Evolutionary conservation across 805 yeast species (phyloP), one percentile per base, ranked within the genome.

Genomic region (Metschnikowia corniflorae): DNA sequence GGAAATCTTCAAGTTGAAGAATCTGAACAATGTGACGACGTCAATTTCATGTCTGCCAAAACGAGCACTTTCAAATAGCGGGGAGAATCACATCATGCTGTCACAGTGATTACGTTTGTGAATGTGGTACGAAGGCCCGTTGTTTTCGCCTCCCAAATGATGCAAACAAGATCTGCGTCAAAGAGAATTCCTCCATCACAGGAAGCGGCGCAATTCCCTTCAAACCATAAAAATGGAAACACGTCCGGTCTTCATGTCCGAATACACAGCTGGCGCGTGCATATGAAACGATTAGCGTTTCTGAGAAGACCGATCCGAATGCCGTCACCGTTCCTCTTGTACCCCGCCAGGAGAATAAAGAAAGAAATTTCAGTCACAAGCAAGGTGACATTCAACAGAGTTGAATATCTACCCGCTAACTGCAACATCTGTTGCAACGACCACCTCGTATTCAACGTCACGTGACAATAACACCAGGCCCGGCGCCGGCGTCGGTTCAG

Each of bases 1-100:
- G 23, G 82, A 80, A 24, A 79, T 71, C 49, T 78, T 83, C 28
- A 80, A 56, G 10, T 74, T 56, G 38, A 64, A 52, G 44, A 75
- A 79, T 2, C 75, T 31, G 39, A 74, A 57, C 26, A 77, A 55
- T 2, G 82, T 65, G 17, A 58, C 35, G 24, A 70, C 60, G 43
- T 77, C 78, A 26, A 76, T 66, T 18, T 67, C 59, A 39, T 72
- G 74, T 44, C 84, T 65, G 13, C 84, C 84, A 29, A 75, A 54
- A 5, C 56, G 53, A 2, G 78, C 72, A 33, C 73, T 66, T 51
- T 79, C 85, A 8, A 80, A 71, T 41, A 79, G 46, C 3, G 85
- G 84, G 0, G 81, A 71, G 36, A 77, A 71, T 1, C 76, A 43
- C 63, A 78, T 61, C 1, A 57, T 7, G 69, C 57, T 2, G 81